A percentile compares a stretch with the other conserved stretches of the same genome.
phyloP scores from a whole-genome alignment of 371 early-diverging fungal genomes.

The Rhizomucor pusillus region DNA sequence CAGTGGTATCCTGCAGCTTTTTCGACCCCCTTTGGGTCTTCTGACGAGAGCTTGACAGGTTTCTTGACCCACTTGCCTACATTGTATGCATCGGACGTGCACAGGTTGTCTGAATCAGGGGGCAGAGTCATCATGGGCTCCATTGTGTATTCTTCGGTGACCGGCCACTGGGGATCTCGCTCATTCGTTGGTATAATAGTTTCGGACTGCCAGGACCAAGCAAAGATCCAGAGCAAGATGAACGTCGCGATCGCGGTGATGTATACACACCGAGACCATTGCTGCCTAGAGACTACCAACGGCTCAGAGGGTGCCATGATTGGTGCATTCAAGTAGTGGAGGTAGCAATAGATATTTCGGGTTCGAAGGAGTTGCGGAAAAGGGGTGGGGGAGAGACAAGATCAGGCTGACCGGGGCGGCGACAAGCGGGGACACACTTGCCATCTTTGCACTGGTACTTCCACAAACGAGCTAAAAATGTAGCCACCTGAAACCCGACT shows the following conservation, averaged over 20 bases:
- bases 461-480: too few relatives aligned
- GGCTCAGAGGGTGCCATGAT: constrained; percentile 1
- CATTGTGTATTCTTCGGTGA: background rate
- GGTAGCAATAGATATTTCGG: too few relatives aligned
- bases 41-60: constrained; percentile 12
- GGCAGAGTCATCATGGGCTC: constrained; percentile 9
- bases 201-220: constrained; percentile 17
- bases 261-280: constrained; percentile 9
- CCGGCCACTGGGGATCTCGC: constrained; percentile 1
- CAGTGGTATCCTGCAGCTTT: constrained; percentile 33
- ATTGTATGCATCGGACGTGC: constrained; percentile 33
- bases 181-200: constrained; percentile 6
- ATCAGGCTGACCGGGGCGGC: too few relatives aligned
- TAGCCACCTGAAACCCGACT: too few relatives aligned
- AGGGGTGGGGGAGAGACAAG: too few relatives aligned
- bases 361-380: too few relatives aligned
- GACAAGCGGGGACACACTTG: too few relatives aligned
- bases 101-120: constrained; percentile 14
- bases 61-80: constrained; percentile 33
- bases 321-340: background rate
- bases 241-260: constrained; percentile 10
- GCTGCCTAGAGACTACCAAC: constrained; percentile 1
- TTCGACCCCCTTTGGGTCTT: constrained; percentile 16
- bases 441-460: too few relatives aligned
- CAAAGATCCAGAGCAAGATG: constrained; percentile 15